These are phyloP conservation scores for Fusarium tanahbumbuense DNA, from an alignment of 2,329 filamentous ascomycete species.

Conservation along the genomic window DNA sequence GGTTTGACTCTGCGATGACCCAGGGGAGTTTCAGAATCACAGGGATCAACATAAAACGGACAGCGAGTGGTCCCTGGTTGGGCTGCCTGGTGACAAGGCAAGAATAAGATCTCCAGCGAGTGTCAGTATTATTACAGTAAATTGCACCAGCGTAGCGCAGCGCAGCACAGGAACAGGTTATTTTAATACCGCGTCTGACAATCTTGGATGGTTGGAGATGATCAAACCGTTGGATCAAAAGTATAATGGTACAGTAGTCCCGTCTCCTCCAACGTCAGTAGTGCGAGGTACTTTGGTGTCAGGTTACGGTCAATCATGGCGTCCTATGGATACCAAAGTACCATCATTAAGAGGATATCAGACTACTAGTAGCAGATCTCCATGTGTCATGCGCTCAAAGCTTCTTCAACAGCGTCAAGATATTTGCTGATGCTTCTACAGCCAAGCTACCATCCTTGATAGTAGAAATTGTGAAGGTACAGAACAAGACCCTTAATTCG, in stretches of 20 bases:
- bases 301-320: slow-evolving; percentile 1
- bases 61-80: slow-evolving; percentile 23
- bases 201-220: slow-evolving; percentile 7
- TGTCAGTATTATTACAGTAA: slow-evolving; percentile 15
- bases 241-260: slow-evolving; percentile 1
- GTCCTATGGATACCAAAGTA: background rate
- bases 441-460: slow-evolving; percentile 31
- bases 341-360: background rate
- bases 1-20: slow-evolving; percentile 28
- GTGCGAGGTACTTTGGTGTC: slow-evolving; percentile 18
- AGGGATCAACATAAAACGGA: slow-evolving; percentile 44
- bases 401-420: background rate
- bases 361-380: background rate
- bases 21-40: slow-evolving; percentile 47
- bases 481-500: slow-evolving; percentile 39
- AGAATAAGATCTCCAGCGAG: slow-evolving; percentile 14
- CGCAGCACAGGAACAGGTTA: slow-evolving; percentile 1
- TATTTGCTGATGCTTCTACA: background rate
- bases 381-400: background rate
- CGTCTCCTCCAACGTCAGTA: slow-evolving; percentile 2
- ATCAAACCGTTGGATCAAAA: background rate
- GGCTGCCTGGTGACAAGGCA: slow-evolving; percentile 20
- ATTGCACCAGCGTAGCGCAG: background rate
- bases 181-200: slow-evolving; percentile 17
- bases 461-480: slow-evolving; percentile 37